Base-by-base conservation (phyloP, 345 rosid species). In the Brassica napus region DNA sequence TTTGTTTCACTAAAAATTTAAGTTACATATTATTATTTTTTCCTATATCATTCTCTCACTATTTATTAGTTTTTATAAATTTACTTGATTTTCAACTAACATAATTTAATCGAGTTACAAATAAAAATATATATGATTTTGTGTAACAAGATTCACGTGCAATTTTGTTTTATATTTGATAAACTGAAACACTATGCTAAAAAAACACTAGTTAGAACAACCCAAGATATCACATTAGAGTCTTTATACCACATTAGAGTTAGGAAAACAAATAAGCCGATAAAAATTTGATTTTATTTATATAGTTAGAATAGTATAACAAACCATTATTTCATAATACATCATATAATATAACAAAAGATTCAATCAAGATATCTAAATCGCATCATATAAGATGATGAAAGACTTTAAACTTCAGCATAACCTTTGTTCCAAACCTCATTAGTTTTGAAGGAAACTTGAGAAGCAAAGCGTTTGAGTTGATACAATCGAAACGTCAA, bases 401-500 rank as follows among this genome's bases (percentile, higher is more conserved):
- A 11, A 24, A 34, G 65, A 12, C 54, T 47, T 47, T 47, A 15
- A 11, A 12, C 15, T 47, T 47, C 54, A 12, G 54, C 54, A 47
- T 1, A 47, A 47, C 54, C 12, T 47, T 15, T 47, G 14, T 47
- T 47, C 54, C 54, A 47, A 47, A 47, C 54, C 14, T 47, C 15
- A 1, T 47, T 47, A 12, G 4, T 47, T 47, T 47, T 47, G 4
- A 12, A 47, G 4, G 12, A n/a, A 52, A 35, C 23, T 58, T 58
- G 47, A 16, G 65, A 23, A 35, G 64, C 65, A 71, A 71, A 71
- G 8, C 21, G 65, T 34, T 58, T 58, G 16, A 71, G 21, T 16
- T 71, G 65, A 39, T 55, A 34, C 23, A 1, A 3, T 10, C 26
- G 26, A 11, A 71, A 71, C 14, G 35, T 6, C 3, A 55, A 2